These are phyloP conservation scores for Colletotrichum echinochloae DNA, from an alignment of 2,329 filamentous ascomycete genomes.

Conservation along the genomic window DNA sequence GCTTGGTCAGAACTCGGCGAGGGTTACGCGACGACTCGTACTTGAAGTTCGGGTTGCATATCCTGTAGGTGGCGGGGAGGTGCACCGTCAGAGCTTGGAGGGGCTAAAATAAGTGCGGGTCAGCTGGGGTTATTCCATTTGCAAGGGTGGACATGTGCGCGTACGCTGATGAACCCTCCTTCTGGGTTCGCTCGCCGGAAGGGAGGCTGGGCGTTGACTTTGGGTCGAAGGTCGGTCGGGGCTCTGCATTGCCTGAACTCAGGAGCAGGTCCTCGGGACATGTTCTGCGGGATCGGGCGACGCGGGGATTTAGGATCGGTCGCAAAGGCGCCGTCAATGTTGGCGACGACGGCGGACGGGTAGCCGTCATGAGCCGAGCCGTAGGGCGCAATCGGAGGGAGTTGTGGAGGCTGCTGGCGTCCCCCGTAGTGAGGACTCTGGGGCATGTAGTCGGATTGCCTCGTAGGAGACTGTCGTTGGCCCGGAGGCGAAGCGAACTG, in stretches of 20 bases:
- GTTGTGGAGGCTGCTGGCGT: slow-evolving; percentile 68
- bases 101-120: slow-evolving; percentile 68
- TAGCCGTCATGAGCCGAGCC: slow-evolving; percentile 77
- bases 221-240: slow-evolving; percentile 80
- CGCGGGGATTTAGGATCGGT: slow-evolving; percentile 67
- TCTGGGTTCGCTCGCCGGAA: slow-evolving; percentile 96
- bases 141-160: slow-evolving; percentile 47
- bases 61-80: slow-evolving; percentile 93
- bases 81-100: slow-evolving; percentile 95
- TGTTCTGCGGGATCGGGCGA: slow-evolving; percentile 62
- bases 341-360: slow-evolving; percentile 76
- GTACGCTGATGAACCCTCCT: slow-evolving; percentile 96
- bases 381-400: slow-evolving; percentile 80
- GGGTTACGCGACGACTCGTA: slow-evolving; percentile 98
- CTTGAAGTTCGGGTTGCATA: slow-evolving; percentile 98
- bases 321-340: slow-evolving; percentile 75
- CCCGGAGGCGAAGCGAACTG: slow-evolving; percentile 65
- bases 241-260: slow-evolving; percentile 86
- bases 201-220: slow-evolving; percentile 86
- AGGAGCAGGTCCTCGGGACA: slow-evolving; percentile 77
- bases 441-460: slow-evolving; percentile 71
- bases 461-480: slow-evolving; percentile 83
- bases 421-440: slow-evolving; percentile 69
- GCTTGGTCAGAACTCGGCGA: slow-evolving; percentile 94
- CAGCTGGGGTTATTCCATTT: slow-evolving; percentile 38